Conservation (phyloP, 805 yeast species). For the Helenozyma rhizophorensis region DNA sequence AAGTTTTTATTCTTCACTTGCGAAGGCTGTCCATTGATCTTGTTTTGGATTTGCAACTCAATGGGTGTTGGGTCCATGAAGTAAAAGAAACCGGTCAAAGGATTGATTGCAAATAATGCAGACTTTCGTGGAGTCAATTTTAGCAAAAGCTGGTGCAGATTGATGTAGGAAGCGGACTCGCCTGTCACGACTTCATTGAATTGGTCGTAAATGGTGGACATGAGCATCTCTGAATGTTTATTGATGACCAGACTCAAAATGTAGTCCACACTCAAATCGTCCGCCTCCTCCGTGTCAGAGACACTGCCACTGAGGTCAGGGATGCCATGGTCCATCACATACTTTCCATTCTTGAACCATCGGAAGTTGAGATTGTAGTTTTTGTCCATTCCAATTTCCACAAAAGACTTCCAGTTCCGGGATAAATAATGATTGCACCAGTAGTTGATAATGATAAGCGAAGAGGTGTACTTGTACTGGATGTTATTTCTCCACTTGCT, state of each 20-base stretch:
- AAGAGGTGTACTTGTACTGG: constrained; percentile 53
- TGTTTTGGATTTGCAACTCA: constrained; percentile 28
- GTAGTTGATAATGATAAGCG: constrained; percentile 54
- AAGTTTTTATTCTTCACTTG: constrained; percentile 17
- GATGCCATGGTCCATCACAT: constrained; percentile 20
- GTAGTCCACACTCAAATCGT: constrained; percentile 32
- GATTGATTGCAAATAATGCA: constrained; percentile 35
- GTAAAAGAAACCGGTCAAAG: constrained; percentile 37
- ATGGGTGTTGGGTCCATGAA: constrained; percentile 36
- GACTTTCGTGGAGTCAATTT: constrained; percentile 29
- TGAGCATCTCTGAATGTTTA: constrained; percentile 34
- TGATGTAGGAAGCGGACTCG: constrained; percentile 15
- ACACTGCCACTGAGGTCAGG: constrained; percentile 4
- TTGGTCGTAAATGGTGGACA: constrained; percentile 19
- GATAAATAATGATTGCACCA: constrained; percentile 50
- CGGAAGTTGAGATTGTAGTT: constrained; percentile 46
- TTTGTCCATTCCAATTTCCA: constrained; percentile 58
- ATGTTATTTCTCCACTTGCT: constrained; percentile 57
- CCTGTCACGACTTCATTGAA: constrained; percentile 8
- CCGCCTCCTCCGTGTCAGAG: constrained; percentile 16
- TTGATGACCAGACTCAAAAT: constrained; percentile 33
- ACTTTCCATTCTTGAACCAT: constrained; percentile 60
- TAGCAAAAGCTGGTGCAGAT: constrained; percentile 32
- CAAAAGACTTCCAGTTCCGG: constrained; percentile 46
- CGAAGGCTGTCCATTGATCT: constrained; percentile 24